Base-by-base conservation (phyloP, 441 rosid species). In the Croton setiger region DNA sequence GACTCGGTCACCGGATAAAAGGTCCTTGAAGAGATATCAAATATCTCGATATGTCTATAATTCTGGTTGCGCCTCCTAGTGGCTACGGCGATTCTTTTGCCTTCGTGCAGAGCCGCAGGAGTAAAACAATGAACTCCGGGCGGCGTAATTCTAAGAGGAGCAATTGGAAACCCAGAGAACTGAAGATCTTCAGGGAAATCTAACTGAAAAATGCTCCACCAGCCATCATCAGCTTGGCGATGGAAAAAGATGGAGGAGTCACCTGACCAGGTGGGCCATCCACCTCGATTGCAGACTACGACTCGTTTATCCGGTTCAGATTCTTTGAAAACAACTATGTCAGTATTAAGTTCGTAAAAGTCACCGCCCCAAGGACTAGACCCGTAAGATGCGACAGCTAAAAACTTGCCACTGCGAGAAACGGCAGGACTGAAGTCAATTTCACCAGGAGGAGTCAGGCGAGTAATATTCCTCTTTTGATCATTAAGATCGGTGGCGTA, bases 91-190 rank as follows among this genome's bases (percentile, higher is more conserved):
- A 93, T 79, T 77, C 75, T 78, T 64, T 78, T 75, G 4, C 86
- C 82, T 21, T 79, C 89, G 63, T 77, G 83, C 76, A 89, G 79
- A 63, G 93, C 89, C 1, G 93, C 88, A 11, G 98, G 96, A 66
- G 96, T 93, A 78, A 91, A 89, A 68, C 97, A 93, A 74, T 91
- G 97, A 31, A 91, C 85, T 0, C 97, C 96, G 1, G 93, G 77
- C 2, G 96, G 97, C 55, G 96, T 91, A 74, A 93, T 75, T 18
- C 96, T 81, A 49, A 70, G 6, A 37, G 93, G 84, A 44, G 70
- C 57, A n/a, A 55, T 15, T 14, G 88, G 86, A 56, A 72, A 80
- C 10, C 41, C 68, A 10, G 81, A 44, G 41, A 37, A 45, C 15
- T 68, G 68, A n/a, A 71, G 21, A 68, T 70, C 66, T 3, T 43